Evolutionary conservation across 305 asterid genomes (phyloP).

Genomic region (Fraxinus floribunda): DNA sequence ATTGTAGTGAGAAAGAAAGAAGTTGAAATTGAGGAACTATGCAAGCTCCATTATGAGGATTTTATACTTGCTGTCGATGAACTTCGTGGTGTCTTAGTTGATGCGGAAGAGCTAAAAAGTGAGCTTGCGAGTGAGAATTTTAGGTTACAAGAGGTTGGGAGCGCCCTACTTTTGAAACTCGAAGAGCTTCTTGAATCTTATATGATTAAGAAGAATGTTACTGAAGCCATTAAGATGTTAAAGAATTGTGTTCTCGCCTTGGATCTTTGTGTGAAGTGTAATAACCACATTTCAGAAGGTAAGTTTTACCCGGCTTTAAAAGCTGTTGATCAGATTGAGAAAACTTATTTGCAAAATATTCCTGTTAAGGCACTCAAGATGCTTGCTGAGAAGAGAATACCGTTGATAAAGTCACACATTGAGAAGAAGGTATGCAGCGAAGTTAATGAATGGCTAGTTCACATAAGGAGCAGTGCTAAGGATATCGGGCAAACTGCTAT

Average conservation of each 20-base stretch:
- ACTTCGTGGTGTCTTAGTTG: conserved; percentile 92
- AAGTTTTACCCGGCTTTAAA: conserved; percentile 86
- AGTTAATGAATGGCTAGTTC: conserved; percentile 94
- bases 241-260: conserved; percentile 61
- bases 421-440: conserved; percentile 76
- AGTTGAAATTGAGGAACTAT: conserved; percentile 89
- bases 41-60: conserved; percentile 94
- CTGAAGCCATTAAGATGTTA: conserved; percentile 84
- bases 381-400: conserved; percentile 63
- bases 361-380: conserved; percentile 59
- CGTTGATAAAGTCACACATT: conserved; percentile 68
- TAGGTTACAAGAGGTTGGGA: conserved; percentile 81
- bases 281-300: conserved; percentile 69
- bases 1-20: conserved; percentile 74
- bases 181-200: conserved; percentile 88
- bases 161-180: conserved; percentile 67
- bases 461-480: conserved; percentile 73
- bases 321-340: conserved; percentile 64
- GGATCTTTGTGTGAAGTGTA: conserved; percentile 87
- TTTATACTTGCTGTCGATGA: conserved; percentile 90
- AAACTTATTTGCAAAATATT: conserved; percentile 53
- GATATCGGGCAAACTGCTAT: conserved; percentile 88
- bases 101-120: conserved; percentile 87
- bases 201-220: conserved; percentile 70
- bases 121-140: conserved; percentile 83